phyloP scores from a whole-genome alignment of 805 yeast genomes.

The Wickerhamomyces alni region DNA sequence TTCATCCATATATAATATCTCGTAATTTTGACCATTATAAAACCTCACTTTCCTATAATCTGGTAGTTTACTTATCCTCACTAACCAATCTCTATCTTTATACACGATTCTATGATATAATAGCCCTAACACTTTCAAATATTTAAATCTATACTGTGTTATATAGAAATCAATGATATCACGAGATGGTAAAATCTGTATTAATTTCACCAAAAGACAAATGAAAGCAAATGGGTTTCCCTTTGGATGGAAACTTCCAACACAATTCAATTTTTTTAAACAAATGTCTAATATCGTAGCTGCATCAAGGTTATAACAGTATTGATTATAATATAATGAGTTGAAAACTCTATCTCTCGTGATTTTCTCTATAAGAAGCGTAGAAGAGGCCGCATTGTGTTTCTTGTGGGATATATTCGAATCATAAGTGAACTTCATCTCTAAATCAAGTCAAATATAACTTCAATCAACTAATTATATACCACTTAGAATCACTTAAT shows the following conservation, averaged over 20 bases:
- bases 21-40: slow-evolving; percentile 33
- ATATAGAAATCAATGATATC: slow-evolving; percentile 52
- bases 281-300: slow-evolving; percentile 45
- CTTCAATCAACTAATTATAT: too few relatives aligned
- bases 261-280: slow-evolving; percentile 31
- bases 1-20: slow-evolving; percentile 61
- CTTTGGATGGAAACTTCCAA: slow-evolving; percentile 54
- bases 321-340: slow-evolving; percentile 51
- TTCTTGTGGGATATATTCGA: slow-evolving; percentile 13
- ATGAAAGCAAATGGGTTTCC: slow-evolving; percentile 66
- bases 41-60: slow-evolving; percentile 68
- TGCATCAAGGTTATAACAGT: slow-evolving; percentile 45
- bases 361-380: slow-evolving; percentile 51
- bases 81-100: slow-evolving; percentile 31
- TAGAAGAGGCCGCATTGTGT: slow-evolving; percentile 42
- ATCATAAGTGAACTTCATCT: slow-evolving; percentile 8
- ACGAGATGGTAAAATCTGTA: slow-evolving; percentile 66
- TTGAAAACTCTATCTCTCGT: slow-evolving; percentile 51
- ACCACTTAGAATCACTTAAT: too few relatives aligned
- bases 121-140: slow-evolving; percentile 62
- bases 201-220: slow-evolving; percentile 68
- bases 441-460: too few relatives aligned
- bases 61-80: slow-evolving; percentile 35
- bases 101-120: slow-evolving; percentile 47
- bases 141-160: slow-evolving; percentile 67